Evolutionary conservation across 148 eudicot species (phyloP), one percentile per base, ranked within the genome.

Genomic region (Rhododendron ovatum): DNA sequence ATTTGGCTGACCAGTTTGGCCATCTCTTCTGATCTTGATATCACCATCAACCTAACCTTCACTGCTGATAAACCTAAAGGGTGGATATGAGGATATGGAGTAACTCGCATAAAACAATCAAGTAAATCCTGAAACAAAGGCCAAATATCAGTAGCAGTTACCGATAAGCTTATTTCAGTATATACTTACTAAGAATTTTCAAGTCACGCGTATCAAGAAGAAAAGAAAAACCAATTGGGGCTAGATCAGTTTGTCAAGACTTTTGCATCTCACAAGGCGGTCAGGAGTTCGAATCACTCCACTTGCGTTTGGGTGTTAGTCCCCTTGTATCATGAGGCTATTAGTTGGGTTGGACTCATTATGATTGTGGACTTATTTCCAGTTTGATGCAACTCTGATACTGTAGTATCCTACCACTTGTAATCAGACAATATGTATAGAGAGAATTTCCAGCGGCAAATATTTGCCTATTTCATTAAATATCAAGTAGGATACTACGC

Each of bases 1-100:
- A 84, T 48, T 79, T 57, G 84, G 50, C 53, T 76, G 57, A 89
- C 80, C 85, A 90, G 87, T 73, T 71, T 88, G 80, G 65, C 82
- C 77, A 91, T 51, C 30, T 73, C 77, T 24, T 8, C 71, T 74
- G 57, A 77, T 57, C 85, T 85, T 10, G 55, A 77, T 43, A 85
- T 7, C 15, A 28, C 33, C 41, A 77, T 53, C 39, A 41, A 57
- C 28, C 9, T 39, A 33, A 35, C n/a, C 15, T 41, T 41, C 71
- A 84, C 10, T n/a, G 9, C 35, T 84, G 14, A 73, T 1, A 76
- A 26, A 30, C 26, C 43, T 28, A 24, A 39, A 43, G 69, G 12
- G 69, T 15, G 63, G 39, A 43, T n/a, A 3, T 50, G 15, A 28
- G 74, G 24, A 43, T 48, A 14, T 3, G 13, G 12, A 63, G 69